Evolutionary conservation across 805 yeast genomes (phyloP), one percentile per base, ranked within the genome.

Genomic region (Wickerhamiella domercqiae): DNA sequence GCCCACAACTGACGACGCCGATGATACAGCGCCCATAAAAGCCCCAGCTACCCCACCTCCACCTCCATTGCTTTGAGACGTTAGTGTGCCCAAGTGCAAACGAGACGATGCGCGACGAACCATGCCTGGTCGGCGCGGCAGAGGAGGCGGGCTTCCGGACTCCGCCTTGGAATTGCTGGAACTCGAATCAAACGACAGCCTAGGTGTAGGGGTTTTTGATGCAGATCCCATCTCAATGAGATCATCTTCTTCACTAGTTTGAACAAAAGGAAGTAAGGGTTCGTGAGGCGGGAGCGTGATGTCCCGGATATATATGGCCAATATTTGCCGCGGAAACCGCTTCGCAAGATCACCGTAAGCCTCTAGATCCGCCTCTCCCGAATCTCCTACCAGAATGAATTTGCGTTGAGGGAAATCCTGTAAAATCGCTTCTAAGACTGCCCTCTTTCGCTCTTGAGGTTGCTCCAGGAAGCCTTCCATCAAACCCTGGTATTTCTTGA

Each of bases 321-420:
- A 45, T 0, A 90, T 64, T 43, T 73, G 77, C 3, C 63, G 59
- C 0, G 94, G 93, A 48, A 61, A 71, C 22, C 53, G 46, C 29
- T 62, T 58, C 0, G 93, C 80, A 24, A 84, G 59, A 20, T 76
- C 76, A 4, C 73, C 66, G 54, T 90, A 90, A 0, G 96, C 93
- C 51, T 93, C 98, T 31, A 87, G 61, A 60, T 90, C 99, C 46
- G 77, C 78, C 53, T 90, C 98, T 1, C 97, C 97, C 2, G 95
- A 78, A 54, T 90, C 99, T 22, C 99, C 99, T 13, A 90, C 68
- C 36, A 94, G 61, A 18, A 90, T 67, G 53, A 90, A 87, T 49
- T 70, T 75, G 45, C 86, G 74, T 1, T 70, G 43, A 0, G 93
- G 83, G 52, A 82, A 87, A 51, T 86, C 94, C 2, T 59, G 54